These are phyloP conservation scores for Boletus rubescentipes DNA, from an alignment of 768 basidiomycete genomes.

Conservation along the genomic window DNA sequence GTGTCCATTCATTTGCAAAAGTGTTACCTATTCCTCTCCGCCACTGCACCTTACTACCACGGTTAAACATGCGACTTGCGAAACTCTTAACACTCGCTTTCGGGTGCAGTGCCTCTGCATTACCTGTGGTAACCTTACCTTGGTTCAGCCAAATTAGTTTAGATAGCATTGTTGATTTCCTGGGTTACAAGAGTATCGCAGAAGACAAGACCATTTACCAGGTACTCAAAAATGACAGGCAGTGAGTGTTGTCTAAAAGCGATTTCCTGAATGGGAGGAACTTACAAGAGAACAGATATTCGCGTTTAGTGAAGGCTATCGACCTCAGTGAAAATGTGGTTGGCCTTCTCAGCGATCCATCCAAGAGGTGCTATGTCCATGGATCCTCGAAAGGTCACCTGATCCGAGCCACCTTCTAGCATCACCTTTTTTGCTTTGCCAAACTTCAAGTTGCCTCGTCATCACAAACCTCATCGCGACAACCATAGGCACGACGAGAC, in stretches of 20 bases:
- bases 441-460: background rate
- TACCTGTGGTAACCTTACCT: conserved; percentile 19
- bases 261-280: background rate
- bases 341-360: conserved; percentile 10
- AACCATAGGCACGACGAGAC: background rate
- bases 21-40: background rate
- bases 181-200: conserved; percentile 1
- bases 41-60: background rate
- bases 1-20: background rate
- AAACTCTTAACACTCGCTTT: conserved; percentile 11
- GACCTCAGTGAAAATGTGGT: conserved; percentile 16
- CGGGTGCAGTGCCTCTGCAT: conserved; percentile 12
- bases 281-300: conserved; percentile 6
- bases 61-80: conserved; percentile 18
- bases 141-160: conserved; percentile 26
- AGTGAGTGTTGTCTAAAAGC: conserved; percentile 2
- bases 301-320: conserved; percentile 12
- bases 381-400: background rate
- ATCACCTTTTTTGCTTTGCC: conserved; percentile 18
- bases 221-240: conserved; percentile 10
- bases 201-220: conserved; percentile 12
- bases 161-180: conserved; percentile 4
- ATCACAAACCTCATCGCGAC: background rate
- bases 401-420: background rate
- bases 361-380: conserved; percentile 7